Evolutionary conservation across 805 yeast species (phyloP).

Genomic region (Grigorovia transvaalensis): DNA sequence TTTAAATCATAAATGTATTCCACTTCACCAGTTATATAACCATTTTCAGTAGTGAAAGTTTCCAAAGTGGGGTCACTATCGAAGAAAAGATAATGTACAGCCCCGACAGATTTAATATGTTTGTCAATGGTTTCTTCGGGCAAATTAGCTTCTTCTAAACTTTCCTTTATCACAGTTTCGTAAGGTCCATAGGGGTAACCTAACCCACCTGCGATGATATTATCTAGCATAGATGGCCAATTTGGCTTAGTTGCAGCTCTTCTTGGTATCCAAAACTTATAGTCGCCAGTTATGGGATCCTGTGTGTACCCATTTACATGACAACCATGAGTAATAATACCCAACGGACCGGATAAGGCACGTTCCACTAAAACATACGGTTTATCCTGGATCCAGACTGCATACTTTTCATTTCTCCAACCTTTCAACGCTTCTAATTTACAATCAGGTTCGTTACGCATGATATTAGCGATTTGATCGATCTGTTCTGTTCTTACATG

Average conservation of each 20-base stretch:
- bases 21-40: conserved; percentile 80
- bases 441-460: conserved; percentile 28
- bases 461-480: conserved; percentile 32
- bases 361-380: conserved; percentile 72
- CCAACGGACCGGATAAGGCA: conserved; percentile 69
- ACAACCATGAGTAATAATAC: conserved; percentile 83
- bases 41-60: conserved; percentile 33
- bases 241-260: conserved; percentile 73
- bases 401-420: conserved; percentile 83
- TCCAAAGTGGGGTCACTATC: conserved; percentile 15
- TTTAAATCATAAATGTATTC: conserved; percentile 69
- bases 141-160: conserved; percentile 88
- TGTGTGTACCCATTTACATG: conserved; percentile 75
- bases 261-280: conserved; percentile 75
- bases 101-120: conserved; percentile 47
- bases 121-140: conserved; percentile 37
- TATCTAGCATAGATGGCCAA: conserved; percentile 84
- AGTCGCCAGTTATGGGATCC: conserved; percentile 32
- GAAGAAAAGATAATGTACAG: conserved; percentile 52
- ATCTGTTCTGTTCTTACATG: conserved; percentile 32
- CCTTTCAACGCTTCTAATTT: conserved; percentile 36
- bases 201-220: conserved; percentile 91
- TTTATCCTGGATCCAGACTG: conserved; percentile 43
- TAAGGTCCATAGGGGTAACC: conserved; percentile 67
- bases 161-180: conserved; percentile 79